These are phyloP conservation scores for Leucocoprinus leucothites DNA, from an alignment of 768 basidiomycete species.

Conservation along the genomic window DNA sequence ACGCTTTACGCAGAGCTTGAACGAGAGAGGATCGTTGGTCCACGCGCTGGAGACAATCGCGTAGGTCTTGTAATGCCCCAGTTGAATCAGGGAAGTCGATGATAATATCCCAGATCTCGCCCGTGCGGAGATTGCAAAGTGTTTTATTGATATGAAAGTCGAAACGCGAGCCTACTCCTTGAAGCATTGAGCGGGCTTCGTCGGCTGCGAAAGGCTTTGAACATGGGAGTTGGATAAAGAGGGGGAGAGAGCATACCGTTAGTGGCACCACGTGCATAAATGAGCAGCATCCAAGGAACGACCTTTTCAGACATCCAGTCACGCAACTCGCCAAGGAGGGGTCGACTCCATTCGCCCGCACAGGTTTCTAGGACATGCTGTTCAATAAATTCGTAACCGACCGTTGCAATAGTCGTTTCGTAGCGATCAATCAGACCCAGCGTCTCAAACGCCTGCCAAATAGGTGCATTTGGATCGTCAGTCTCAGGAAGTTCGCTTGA, in stretches of 20 bases:
- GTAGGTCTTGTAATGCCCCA: conserved; percentile 83
- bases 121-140: conserved; percentile 77
- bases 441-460: conserved; percentile 63
- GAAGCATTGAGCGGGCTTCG: conserved; percentile 68
- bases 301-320: conserved; percentile 79
- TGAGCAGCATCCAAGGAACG: conserved; percentile 81
- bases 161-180: conserved; percentile 77
- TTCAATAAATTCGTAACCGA: conserved; percentile 87
- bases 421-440: conserved; percentile 81
- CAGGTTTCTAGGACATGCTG: conserved; percentile 64
- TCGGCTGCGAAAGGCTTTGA: conserved; percentile 42
- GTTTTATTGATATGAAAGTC: conserved; percentile 94
- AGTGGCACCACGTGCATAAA: conserved; percentile 68
- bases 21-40: conserved; percentile 79
- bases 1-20: conserved; percentile 77
- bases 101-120: conserved; percentile 94
- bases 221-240: conserved; percentile 7
- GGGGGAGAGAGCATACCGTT: conserved; percentile 39
- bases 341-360: conserved; percentile 64
- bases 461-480: conserved; percentile 5
- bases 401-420: conserved; percentile 77
- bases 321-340: conserved; percentile 58
- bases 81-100: conserved; percentile 89
- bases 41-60: conserved; percentile 80
- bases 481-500: neutral